Conservation (phyloP, 148 eudicot species). For the Nepenthes gracilis region DNA sequence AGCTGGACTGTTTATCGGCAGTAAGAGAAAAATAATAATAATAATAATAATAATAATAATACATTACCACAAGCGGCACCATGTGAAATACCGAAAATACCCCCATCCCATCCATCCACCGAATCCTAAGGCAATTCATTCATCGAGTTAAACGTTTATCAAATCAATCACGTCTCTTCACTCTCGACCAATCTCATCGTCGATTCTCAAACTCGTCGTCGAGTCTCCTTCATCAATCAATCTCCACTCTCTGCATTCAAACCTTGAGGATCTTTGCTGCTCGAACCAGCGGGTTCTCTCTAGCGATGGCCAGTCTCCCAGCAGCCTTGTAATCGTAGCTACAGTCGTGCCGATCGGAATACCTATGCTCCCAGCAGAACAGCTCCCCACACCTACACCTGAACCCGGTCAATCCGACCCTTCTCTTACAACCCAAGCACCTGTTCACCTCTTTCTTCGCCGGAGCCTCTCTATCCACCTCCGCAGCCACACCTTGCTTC, state of each 20-base stretch:
- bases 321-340: conserved; percentile 64
- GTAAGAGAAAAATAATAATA: no score
- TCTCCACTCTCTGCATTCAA: conserved; percentile 4
- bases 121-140: no score
- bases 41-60: no score
- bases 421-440: conserved; percentile 30
- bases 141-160: no score
- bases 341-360: conserved; percentile 58
- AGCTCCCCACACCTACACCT: conserved; percentile 62
- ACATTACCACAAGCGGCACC: no score
- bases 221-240: no score
- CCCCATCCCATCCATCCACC: no score
- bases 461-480: not conserved
- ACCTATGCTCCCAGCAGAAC: conserved; percentile 60
- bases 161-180: no score
- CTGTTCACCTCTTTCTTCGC: conserved; percentile 28
- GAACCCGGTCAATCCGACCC: conserved; percentile 60
- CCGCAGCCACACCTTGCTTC: not conserved
- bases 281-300: conserved; percentile 64
- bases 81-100: no score
- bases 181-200: no score
- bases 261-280: conserved; percentile 66
- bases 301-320: conserved; percentile 49
- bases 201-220: no score
- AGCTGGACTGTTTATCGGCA: no score